Evolutionary conservation across 768 basidiomycete species (phyloP).

Genomic region (Suillus discolor): DNA sequence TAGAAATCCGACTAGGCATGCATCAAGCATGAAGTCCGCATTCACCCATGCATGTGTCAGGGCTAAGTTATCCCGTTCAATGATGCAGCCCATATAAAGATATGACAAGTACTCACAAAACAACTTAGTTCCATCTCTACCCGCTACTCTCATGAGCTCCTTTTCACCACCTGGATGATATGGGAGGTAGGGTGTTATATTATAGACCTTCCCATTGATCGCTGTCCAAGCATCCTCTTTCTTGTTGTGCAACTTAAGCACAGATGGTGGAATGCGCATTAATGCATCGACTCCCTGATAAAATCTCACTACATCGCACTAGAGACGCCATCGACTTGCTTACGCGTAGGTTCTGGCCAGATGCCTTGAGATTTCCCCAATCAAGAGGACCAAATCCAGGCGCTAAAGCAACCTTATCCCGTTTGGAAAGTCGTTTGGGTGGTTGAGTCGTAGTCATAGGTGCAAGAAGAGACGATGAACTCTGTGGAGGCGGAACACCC

Average conservation of each 20-base stretch:
- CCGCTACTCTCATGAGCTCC: conserved; percentile 93
- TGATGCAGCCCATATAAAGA: not conserved
- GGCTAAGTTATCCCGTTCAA: conserved; percentile 45
- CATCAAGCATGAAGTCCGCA: conserved; percentile 93
- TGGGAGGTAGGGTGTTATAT: conserved; percentile 87
- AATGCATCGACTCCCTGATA: conserved; percentile 70
- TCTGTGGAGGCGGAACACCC: conserved; percentile 29
- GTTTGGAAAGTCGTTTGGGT: conserved; percentile 58
- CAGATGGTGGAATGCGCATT: conserved; percentile 71
- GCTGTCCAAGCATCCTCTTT: conserved; percentile 91
- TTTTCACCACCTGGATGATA: conserved; percentile 96
- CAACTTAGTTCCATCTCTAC: conserved; percentile 91
- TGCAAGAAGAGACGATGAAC: conserved; percentile 50
- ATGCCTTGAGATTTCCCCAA: conserved; percentile 88
- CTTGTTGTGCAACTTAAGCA: conserved; percentile 80
- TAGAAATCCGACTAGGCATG: conserved; percentile 89
- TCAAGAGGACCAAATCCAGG: conserved; percentile 93
- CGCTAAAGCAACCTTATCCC: conserved; percentile 83
- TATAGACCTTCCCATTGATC: conserved; percentile 94
- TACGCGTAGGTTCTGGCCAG: conserved; percentile 79
- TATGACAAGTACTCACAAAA: conserved; percentile 65
- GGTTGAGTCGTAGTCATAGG: conserved; percentile 66
- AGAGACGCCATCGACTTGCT: conserved; percentile 20
- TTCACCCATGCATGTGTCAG: conserved; percentile 97
- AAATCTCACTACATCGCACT: not conserved